Conservation (phyloP, 208 protist genomes). For the Blastocrithidia nonstop region DNA sequence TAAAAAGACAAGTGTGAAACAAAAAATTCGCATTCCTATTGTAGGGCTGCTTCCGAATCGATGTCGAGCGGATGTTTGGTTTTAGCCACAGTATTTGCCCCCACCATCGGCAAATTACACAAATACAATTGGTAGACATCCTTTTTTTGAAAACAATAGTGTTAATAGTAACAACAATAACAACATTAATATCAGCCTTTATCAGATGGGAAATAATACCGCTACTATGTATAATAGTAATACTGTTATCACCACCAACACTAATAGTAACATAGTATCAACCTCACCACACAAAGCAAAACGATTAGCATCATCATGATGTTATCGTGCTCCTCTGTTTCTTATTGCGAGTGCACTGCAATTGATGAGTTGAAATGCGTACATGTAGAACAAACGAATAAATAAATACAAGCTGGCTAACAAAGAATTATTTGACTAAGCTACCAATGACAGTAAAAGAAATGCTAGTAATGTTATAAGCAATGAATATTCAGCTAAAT, state of each 20-base stretch:
- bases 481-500: not conserved
- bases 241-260: too few relatives aligned
- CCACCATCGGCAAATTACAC: not conserved
- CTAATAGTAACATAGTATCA: too few relatives aligned
- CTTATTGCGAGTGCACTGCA: conserved; percentile 54
- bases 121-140: too few relatives aligned
- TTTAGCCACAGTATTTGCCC: conserved; percentile 7
- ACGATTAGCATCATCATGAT: conserved; percentile 4
- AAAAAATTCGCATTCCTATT: conserved; percentile 28
- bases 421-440: not conserved
- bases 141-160: too few relatives aligned
- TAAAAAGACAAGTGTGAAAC: not conserved
- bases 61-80: conserved; percentile 68
- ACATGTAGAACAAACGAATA: conserved; percentile 14
- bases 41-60: conserved; percentile 60
- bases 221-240: too few relatives aligned
- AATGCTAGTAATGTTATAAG: not conserved
- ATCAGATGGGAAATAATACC: too few relatives aligned
- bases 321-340: conserved; percentile 58
- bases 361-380: conserved; percentile 68
- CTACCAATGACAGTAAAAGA: not conserved
- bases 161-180: too few relatives aligned
- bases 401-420: not conserved
- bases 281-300: too few relatives aligned
- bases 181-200: too few relatives aligned